Conservation (phyloP, 257 asterid species). For the Capsicum chinense region DNA sequence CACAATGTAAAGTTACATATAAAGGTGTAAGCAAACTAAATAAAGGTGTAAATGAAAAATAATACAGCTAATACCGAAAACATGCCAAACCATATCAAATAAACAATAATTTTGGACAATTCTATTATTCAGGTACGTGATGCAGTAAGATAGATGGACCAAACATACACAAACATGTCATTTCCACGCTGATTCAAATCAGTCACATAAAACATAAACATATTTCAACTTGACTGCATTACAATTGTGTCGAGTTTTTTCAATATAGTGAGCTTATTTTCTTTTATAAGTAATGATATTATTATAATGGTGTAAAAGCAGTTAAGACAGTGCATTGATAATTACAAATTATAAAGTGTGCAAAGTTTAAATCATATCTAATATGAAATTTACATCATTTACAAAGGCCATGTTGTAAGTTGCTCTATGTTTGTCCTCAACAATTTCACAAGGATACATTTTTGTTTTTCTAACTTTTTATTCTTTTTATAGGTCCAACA, state of each 20-base stretch:
- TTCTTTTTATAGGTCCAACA: slow-evolving; percentile 17
- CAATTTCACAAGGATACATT: neutral
- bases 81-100: too few relatives aligned
- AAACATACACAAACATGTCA: slow-evolving; percentile 4
- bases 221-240: neutral
- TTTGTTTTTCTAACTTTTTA: neutral
- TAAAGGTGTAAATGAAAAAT: too few relatives aligned
- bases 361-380: neutral
- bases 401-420: neutral
- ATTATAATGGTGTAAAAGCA: neutral
- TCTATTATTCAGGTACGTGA: too few relatives aligned
- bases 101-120: too few relatives aligned
- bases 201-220: slow-evolving; percentile 15
- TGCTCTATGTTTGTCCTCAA: neutral
- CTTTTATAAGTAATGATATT: neutral
- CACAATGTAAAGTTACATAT: too few relatives aligned
- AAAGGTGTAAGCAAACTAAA: too few relatives aligned
- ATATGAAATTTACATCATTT: neutral
- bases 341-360: neutral
- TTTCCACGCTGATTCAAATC: neutral
- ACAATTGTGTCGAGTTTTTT: neutral
- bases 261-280: neutral
- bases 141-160: too few relatives aligned
- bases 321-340: neutral
- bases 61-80: too few relatives aligned